Conservation (phyloP, 2,329 filamentous ascomycete species). For the Thermomyces lanuginosus region DNA sequence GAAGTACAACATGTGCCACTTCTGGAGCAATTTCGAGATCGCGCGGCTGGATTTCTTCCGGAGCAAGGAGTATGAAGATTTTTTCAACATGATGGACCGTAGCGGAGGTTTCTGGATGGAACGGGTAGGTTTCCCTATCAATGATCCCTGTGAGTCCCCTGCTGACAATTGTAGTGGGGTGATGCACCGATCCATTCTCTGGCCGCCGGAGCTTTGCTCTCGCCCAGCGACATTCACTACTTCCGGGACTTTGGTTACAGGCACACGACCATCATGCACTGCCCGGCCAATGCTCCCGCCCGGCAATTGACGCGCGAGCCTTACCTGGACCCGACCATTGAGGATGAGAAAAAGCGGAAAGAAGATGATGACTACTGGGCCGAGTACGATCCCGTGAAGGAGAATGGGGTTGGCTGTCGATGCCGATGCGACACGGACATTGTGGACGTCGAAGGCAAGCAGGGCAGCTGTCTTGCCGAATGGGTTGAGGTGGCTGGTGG, state of each 20-base stretch:
- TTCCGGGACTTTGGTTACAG: slow-evolving; percentile 98
- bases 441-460: slow-evolving; percentile 92
- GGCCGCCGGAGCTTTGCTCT: slow-evolving; percentile 73
- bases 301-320: slow-evolving; percentile 67
- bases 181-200: slow-evolving; percentile 97
- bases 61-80: slow-evolving; percentile 93
- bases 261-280: slow-evolving; percentile 97
- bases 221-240: slow-evolving; percentile 78
- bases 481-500: slow-evolving; percentile 97
- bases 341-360: slow-evolving; percentile 63
- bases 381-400: slow-evolving; percentile 66
- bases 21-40: slow-evolving; percentile 99
- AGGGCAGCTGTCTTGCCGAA: slow-evolving; percentile 83
- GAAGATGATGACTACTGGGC: slow-evolving; percentile 98
- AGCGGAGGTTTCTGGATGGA: slow-evolving; percentile 99
- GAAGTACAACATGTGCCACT: slow-evolving; percentile 99
- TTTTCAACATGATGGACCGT: slow-evolving; percentile 97
- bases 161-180: slow-evolving; percentile 57
- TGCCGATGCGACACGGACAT: slow-evolving; percentile 96
- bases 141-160: slow-evolving; percentile 16
- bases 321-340: slow-evolving; percentile 65
- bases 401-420: slow-evolving; percentile 91
- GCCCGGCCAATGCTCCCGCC: slow-evolving; percentile 82
- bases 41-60: slow-evolving; percentile 88
- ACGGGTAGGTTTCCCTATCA: slow-evolving; percentile 45